A percentile compares a stretch with the other conserved stretches of the same genome.
phyloP scores from a whole-genome alignment of 2,329 filamentous ascomycete genomes.

The Trichoderma simmonsii region DNA sequence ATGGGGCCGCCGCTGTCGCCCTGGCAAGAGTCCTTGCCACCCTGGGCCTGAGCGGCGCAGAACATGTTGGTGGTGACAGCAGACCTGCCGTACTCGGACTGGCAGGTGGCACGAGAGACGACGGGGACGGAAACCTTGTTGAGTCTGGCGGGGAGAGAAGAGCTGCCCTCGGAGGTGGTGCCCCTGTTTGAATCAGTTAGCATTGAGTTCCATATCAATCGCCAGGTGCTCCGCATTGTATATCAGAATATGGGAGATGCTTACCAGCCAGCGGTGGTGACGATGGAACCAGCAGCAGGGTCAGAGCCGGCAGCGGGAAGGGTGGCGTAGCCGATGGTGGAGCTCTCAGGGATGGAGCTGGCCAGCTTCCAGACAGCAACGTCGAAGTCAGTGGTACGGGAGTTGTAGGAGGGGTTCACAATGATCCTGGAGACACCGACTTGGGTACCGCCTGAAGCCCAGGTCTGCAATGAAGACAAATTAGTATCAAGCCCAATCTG shows the following conservation, averaged over 20 bases:
- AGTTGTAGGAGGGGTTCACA: conserved; percentile 27
- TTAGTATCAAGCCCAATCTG: neutral
- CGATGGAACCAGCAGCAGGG: conserved; percentile 23
- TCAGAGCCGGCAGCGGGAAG: conserved; percentile 28
- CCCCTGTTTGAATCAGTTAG: conserved; percentile 25
- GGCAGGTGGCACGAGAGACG: conserved; percentile 28
- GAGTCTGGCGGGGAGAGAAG: conserved; percentile 22
- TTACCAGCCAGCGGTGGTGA: conserved; percentile 31
- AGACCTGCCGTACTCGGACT: conserved; percentile 23
- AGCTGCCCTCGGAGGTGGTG: conserved; percentile 21
- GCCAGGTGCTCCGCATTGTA: neutral
- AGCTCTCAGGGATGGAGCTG: conserved; percentile 23
- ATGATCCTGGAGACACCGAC: conserved; percentile 26
- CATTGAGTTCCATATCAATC: neutral
- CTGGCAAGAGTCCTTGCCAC: conserved; percentile 33
- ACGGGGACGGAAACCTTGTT: conserved; percentile 33
- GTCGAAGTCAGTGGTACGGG: conserved; percentile 25
- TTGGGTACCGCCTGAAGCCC: conserved; percentile 27
- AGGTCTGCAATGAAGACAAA: conserved; percentile 17
- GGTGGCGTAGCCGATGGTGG: conserved; percentile 26
- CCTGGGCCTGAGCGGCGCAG: conserved; percentile 29
- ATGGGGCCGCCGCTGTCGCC: conserved; percentile 34
- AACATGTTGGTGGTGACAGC: conserved; percentile 32
- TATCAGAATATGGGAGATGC: neutral
- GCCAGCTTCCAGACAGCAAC: conserved; percentile 32